These are phyloP conservation scores for Aspergillus saccharolyticus DNA, from an alignment of 495 filamentous ascomycete species.

Conservation along the genomic window DNA sequence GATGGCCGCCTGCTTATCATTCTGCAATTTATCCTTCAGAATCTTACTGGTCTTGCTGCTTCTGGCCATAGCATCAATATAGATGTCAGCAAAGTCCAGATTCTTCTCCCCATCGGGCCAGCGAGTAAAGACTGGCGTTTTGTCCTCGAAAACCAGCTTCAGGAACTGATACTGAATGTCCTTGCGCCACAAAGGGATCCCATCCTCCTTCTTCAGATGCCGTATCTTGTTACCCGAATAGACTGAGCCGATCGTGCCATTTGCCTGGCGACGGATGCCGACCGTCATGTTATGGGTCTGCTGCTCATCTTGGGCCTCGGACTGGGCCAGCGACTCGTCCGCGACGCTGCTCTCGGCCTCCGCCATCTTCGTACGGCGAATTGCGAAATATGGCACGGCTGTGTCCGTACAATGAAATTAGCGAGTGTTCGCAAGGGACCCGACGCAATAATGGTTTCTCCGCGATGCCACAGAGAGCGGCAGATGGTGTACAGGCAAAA, in stretches of 20 bases:
- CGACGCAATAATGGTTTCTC: background rate
- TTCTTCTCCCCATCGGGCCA: slow-evolving; percentile 62
- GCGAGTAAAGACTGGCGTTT: slow-evolving; percentile 81
- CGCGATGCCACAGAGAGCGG: slow-evolving; percentile 5
- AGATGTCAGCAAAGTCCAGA: slow-evolving; percentile 89
- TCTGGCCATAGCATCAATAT: slow-evolving; percentile 96
- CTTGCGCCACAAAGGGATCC: slow-evolving; percentile 91
- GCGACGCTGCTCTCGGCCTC: slow-evolving; percentile 38
- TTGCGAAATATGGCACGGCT: background rate
- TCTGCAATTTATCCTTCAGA: slow-evolving; percentile 91
- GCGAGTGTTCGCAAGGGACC: background rate
- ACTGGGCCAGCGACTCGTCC: slow-evolving; percentile 45
- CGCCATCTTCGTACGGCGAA: slow-evolving; percentile 23
- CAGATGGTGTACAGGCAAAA: background rate
- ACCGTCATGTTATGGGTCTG: slow-evolving; percentile 48
- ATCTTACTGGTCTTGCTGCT: slow-evolving; percentile 99
- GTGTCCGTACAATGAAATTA: background rate
- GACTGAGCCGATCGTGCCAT: slow-evolving; percentile 61
- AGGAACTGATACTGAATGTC: slow-evolving; percentile 98
- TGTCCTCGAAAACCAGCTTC: slow-evolving; percentile 82
- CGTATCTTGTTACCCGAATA: slow-evolving; percentile 89
- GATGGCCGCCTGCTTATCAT: slow-evolving; percentile 83
- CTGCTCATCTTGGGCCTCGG: slow-evolving; percentile 39
- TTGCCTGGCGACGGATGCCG: slow-evolving; percentile 60
- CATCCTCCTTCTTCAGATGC: slow-evolving; percentile 96